These are phyloP conservation scores for Pythium utonaiense DNA, from an alignment of 352 stramenopile genomes.

Conservation along the genomic window DNA sequence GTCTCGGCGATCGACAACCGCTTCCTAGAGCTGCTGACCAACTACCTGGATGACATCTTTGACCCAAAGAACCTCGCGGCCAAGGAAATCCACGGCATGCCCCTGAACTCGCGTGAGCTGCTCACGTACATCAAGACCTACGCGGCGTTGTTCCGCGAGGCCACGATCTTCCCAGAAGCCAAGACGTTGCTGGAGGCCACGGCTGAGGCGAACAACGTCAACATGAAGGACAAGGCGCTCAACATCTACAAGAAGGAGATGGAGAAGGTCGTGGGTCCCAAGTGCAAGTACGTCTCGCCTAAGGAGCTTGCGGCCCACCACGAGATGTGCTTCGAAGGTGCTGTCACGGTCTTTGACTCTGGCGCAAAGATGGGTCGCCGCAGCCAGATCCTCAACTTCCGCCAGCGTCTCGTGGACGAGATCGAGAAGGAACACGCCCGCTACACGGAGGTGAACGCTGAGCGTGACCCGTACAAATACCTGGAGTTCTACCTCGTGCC, in stretches of 20 bases:
- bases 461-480: constrained; percentile 94
- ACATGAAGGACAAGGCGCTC: constrained; percentile 85
- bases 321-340: constrained; percentile 65
- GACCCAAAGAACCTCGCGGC: constrained; percentile 72
- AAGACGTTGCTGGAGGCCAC: constrained; percentile 97
- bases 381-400: constrained; percentile 88
- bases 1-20: constrained; percentile 92
- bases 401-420: constrained; percentile 76
- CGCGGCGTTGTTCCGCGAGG: constrained; percentile 94
- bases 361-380: constrained; percentile 95
- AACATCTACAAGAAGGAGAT: constrained; percentile 93
- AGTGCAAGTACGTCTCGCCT: constrained; percentile 85
- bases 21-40: constrained; percentile 94
- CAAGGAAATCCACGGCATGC: constrained; percentile 94
- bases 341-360: constrained; percentile 90
- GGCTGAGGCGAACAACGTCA: constrained; percentile 96
- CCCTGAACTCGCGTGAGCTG: constrained; percentile 93
- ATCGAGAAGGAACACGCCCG: constrained; percentile 89
- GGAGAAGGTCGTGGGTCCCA: constrained; percentile 85
- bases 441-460: constrained; percentile 93
- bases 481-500: constrained; percentile 93
- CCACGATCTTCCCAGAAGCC: constrained; percentile 95
- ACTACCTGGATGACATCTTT: constrained; percentile 96
- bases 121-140: constrained; percentile 97
- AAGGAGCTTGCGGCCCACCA: constrained; percentile 91